Evolutionary conservation across 192 early-diverging fungal species (phyloP).

Genomic region (Powellomyces hirtus): DNA sequence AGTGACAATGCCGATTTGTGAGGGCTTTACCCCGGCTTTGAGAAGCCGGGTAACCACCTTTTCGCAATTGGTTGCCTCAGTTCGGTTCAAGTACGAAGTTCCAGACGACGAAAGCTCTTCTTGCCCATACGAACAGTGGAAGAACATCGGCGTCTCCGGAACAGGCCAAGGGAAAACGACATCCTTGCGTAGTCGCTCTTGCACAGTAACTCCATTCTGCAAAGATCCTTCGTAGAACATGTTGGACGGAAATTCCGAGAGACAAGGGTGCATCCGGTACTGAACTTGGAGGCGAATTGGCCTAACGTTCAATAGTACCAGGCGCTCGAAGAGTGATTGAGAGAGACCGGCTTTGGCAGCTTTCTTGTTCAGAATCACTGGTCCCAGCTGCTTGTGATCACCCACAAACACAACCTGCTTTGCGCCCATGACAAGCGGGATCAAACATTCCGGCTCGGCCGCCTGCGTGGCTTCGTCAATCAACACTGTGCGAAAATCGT

Average conservation of each 20-base stretch:
- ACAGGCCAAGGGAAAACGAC: constrained; percentile 98
- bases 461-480: constrained; percentile 98
- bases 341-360: constrained; percentile 90
- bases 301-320: constrained; percentile 86
- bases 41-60: constrained; percentile 95
- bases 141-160: constrained; percentile 91
- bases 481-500: constrained; percentile 90
- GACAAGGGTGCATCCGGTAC: constrained; percentile 99
- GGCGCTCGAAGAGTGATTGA: constrained; percentile 95
- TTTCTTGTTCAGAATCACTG: constrained; percentile 97
- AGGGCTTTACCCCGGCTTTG: constrained; percentile 77
- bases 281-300: constrained; percentile 97
- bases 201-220: constrained; percentile 93
- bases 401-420: constrained; percentile 97
- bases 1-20: constrained; percentile 97
- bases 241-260: constrained; percentile 98
- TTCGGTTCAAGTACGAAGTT: constrained; percentile 96
- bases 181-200: constrained; percentile 81
- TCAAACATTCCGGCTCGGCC: constrained; percentile 95
- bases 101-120: constrained; percentile 97
- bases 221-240: constrained; percentile 99
- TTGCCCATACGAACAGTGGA: constrained; percentile 86
- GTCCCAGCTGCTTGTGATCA: constrained; percentile 98
- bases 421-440: constrained; percentile 93
- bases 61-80: constrained; percentile 95